These are phyloP conservation scores for Emmonsiellopsis sp. DNA, from an alignment of 2,329 filamentous ascomycete genomes.

Conservation along the genomic window DNA sequence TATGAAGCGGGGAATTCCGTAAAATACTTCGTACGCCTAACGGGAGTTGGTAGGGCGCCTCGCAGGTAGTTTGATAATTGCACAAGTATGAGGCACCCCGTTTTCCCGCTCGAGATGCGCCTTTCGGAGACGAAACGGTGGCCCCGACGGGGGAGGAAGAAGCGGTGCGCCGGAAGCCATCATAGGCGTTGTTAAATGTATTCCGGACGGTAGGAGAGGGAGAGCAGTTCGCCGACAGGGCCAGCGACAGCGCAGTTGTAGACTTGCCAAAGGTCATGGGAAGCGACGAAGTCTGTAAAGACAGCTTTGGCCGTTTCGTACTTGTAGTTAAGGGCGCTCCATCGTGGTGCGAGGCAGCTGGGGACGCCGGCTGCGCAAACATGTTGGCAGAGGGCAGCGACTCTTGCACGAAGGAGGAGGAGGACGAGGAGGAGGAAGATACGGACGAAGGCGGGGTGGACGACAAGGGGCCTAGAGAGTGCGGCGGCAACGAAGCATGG, in stretches of 20 bases:
- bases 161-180: conserved; percentile 27
- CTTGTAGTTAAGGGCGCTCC: conserved; percentile 5
- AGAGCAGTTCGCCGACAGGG: conserved; percentile 38
- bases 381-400: neutral
- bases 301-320: conserved; percentile 46
- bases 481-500: neutral
- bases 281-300: conserved; percentile 47
- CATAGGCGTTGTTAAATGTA: conserved; percentile 53
- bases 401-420: neutral
- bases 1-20: conserved; percentile 35
- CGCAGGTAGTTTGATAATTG: neutral
- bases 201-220: conserved; percentile 52
- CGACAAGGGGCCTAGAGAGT: neutral
- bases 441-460: neutral
- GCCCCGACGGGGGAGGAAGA: conserved; percentile 26
- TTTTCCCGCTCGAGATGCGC: conserved; percentile 15
- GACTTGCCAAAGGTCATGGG: conserved; percentile 45
- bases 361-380: neutral
- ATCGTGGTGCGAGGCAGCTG: neutral
- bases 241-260: conserved; percentile 43
- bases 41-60: conserved; percentile 32
- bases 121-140: conserved; percentile 18
- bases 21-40: conserved; percentile 38
- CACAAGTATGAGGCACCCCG: neutral
- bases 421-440: neutral